phyloP scores from a whole-genome alignment of 108 stramenopile species.

The Seminavis robusta region DNA sequence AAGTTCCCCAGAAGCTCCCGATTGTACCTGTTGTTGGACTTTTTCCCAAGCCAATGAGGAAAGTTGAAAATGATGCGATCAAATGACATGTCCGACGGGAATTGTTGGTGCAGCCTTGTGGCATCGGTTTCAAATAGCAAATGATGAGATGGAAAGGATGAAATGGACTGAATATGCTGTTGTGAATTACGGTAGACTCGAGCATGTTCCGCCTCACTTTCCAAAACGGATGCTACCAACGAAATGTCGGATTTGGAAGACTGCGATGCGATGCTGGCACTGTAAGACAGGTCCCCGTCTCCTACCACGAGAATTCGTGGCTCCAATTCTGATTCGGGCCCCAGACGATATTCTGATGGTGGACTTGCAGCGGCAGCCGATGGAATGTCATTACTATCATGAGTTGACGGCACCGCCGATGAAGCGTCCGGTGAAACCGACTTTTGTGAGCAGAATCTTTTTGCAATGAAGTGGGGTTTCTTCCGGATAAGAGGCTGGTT shows the following conservation, averaged over 20 bases:
- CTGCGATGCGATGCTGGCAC: slow-evolving; percentile 42
- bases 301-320: slow-evolving; percentile 82
- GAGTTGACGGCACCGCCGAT: too few relatives aligned
- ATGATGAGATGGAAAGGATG: slow-evolving; percentile 14
- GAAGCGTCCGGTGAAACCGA: too few relatives aligned
- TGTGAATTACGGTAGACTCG: slow-evolving; percentile 39
- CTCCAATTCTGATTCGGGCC: too few relatives aligned
- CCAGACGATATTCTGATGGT: too few relatives aligned
- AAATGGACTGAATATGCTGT: slow-evolving; percentile 17
- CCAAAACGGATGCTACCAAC: slow-evolving; percentile 68
- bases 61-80: slow-evolving; percentile 82
- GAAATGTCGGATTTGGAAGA: slow-evolving; percentile 27
- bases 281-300: slow-evolving; percentile 81
- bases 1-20: slow-evolving; percentile 60
- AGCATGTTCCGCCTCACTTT: slow-evolving; percentile 59
- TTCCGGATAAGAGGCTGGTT: too few relatives aligned
- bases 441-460: too few relatives aligned
- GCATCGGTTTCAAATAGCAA: slow-evolving; percentile 68
- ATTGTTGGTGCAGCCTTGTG: slow-evolving; percentile 42
- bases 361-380: too few relatives aligned
- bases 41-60: slow-evolving; percentile 87
- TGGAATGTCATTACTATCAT: too few relatives aligned
- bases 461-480: too few relatives aligned
- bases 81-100: slow-evolving; percentile 47
- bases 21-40: slow-evolving; percentile 67